Base-by-base conservation (phyloP, 257 asterid genomes). In the Vinca minor region DNA sequence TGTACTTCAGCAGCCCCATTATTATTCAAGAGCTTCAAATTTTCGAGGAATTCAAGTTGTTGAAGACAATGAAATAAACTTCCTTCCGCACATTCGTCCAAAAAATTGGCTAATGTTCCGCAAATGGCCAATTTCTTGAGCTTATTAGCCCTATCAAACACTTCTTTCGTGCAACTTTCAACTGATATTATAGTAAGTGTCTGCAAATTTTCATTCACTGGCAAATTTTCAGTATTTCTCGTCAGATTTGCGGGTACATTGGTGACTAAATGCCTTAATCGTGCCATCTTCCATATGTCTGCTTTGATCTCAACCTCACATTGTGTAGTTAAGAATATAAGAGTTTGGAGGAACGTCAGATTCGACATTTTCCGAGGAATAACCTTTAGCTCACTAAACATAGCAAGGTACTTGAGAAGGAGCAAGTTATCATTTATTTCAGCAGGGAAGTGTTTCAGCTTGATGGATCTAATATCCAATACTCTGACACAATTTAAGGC, bases 361-460 rank as follows among this genome's bases (percentile, higher is more conserved):
- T 64, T 36, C 10, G 81, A 56, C 38, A 81, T 59, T 17, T 58
- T 26, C 0, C 26, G 52, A 0, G 87, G 89, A 46, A 85, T 73
- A 44, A 32, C 1, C 0, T 28, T 41, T 21, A 75, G 60, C 3
- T 62, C 39, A 1, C 64, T 11, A 1, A 58, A 69, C 1, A 82
- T 12, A 8, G 82, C 72, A 56, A 85, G 42, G 73, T 79, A 83
- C 65, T 81, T 79, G 36, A 85, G 45, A 49, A 82, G 87, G 50
- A 75, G 50, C 1, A 83, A 70, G 13, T 67, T n/a, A 38, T 38
- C 8, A 32, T 32, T 8, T 3, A n/a, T 18, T 7, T 54, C 72
- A 0, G 9, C 36, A 0, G 87, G 86, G 26, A 82, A 76, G 11
- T 41, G 48, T 5, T 25, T 66, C 2, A 73, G 52, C 58, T 45